These are phyloP conservation scores for Berberis vulgaris DNA, from an alignment of 164 flowering plant species.

Conservation along the genomic window DNA sequence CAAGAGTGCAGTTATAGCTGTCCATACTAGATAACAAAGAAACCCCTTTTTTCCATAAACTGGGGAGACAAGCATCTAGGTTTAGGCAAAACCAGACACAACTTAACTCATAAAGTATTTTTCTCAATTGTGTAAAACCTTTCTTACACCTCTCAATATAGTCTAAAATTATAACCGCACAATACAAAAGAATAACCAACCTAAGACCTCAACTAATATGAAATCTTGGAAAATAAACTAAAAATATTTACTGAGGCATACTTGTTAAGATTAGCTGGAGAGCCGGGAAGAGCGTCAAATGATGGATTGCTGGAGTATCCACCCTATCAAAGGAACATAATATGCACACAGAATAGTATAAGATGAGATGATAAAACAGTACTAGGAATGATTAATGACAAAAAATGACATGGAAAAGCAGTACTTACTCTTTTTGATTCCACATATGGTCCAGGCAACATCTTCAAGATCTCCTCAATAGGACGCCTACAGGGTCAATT, in stretches of 20 bases:
- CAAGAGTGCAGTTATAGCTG: no score
- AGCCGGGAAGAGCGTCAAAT: constrained; percentile 39
- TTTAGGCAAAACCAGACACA: no score
- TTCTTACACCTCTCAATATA: no score
- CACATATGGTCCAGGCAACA: constrained; percentile 88
- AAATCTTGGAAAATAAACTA: not conserved
- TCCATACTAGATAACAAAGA: no score
- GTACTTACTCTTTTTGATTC: constrained; percentile 74
- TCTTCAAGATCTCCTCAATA: constrained; percentile 79
- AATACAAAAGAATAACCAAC: not conserved
- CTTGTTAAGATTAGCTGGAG: constrained; percentile 40
- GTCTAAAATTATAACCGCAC: not conserved
- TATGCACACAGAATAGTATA: not conserved
- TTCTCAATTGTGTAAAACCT: no score
- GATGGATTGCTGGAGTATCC: constrained; percentile 57
- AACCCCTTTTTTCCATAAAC: no score
- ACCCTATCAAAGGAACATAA: constrained; percentile 34
- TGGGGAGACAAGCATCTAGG: no score
- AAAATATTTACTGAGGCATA: constrained; percentile 13
- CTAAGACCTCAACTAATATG: not conserved
- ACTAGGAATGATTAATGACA: not conserved
- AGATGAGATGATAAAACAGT: not conserved
- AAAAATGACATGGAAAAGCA: not conserved
- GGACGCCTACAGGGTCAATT: constrained; percentile 65
- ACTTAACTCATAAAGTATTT: no score